phyloP scores from a whole-genome alignment of 2,329 filamentous ascomycete species.

The Talaromyces sp. region DNA sequence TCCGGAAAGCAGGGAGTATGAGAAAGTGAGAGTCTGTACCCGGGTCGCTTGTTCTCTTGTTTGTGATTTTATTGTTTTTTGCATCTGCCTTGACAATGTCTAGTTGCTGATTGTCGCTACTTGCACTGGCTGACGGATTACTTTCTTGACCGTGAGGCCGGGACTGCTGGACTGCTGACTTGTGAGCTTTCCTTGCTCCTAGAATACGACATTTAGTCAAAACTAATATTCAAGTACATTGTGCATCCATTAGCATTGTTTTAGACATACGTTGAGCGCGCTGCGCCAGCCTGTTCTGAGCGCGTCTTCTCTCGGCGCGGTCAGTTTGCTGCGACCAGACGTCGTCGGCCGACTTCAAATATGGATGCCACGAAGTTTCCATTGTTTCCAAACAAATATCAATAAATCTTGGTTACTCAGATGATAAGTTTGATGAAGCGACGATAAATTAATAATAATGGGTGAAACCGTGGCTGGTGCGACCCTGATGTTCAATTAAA shows the following conservation, averaged over 20 bases:
- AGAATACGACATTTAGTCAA: neutral
- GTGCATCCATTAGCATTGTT: neutral
- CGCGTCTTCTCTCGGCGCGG: neutral
- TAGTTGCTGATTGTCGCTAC: neutral
- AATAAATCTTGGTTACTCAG: neutral
- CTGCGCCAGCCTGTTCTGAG: neutral
- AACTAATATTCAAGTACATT: neutral
- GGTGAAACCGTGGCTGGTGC: neutral
- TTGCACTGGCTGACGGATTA: neutral
- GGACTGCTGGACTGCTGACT: neutral
- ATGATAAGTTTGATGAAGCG: neutral
- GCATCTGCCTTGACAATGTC: neutral
- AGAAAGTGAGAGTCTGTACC: neutral
- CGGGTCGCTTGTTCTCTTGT: neutral
- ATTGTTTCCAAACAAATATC: neutral
- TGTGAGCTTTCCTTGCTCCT: neutral
- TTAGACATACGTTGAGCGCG: neutral
- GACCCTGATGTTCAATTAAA: neutral
- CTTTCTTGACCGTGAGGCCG: neutral
- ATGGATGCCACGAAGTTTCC: neutral
- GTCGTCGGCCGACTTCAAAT: neutral
- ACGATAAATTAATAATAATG: neutral
- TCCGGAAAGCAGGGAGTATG: neutral
- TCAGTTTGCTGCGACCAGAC: neutral
- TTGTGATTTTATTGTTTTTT: neutral